Conservation (phyloP, 345 rosid species). For the Viola odorata region DNA sequence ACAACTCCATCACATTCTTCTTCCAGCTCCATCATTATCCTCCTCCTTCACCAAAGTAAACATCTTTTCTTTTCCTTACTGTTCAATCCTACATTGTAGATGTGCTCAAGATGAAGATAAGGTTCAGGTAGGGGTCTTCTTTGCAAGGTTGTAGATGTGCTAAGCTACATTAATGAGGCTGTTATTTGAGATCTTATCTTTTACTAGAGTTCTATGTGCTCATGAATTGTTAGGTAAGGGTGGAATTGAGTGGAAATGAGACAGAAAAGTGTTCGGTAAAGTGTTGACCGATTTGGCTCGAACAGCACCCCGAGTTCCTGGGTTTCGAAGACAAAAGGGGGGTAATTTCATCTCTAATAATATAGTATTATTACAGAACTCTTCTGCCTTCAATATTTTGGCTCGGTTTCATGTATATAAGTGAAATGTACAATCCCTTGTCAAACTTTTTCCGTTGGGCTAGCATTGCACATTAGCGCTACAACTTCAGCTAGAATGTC, state of each 20-base stretch:
- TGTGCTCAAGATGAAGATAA: slow-evolving; percentile 33
- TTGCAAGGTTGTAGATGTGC: background rate
- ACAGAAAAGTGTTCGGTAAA: slow-evolving; percentile 45
- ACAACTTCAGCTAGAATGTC: too few relatives aligned
- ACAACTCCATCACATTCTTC: too few relatives aligned
- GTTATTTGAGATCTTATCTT: too few relatives aligned
- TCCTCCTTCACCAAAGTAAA: too few relatives aligned
- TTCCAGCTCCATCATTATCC: too few relatives aligned
- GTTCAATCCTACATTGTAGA: too few relatives aligned
- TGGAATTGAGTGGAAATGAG: slow-evolving; percentile 46
- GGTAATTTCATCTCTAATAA: slow-evolving; percentile 25
- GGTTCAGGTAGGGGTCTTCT: slow-evolving; percentile 35
- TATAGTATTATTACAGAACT: background rate
- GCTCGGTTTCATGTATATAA: background rate
- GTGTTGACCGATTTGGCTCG: slow-evolving; percentile 47
- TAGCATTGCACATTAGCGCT: too few relatives aligned
- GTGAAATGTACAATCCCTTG: too few relatives aligned
- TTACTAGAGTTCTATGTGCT: background rate
- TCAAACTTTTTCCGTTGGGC: too few relatives aligned
- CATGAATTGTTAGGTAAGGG: slow-evolving; percentile 40
- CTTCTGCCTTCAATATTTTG: background rate
- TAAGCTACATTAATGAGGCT: too few relatives aligned
- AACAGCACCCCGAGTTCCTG: slow-evolving; percentile 58
- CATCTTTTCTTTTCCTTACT: too few relatives aligned
- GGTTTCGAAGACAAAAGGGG: slow-evolving; percentile 60